Evolutionary conservation across 371 early-diverging fungal genomes (phyloP), one percentile per base, ranked within the genome.

Genomic region (Mortierella sp.): DNA sequence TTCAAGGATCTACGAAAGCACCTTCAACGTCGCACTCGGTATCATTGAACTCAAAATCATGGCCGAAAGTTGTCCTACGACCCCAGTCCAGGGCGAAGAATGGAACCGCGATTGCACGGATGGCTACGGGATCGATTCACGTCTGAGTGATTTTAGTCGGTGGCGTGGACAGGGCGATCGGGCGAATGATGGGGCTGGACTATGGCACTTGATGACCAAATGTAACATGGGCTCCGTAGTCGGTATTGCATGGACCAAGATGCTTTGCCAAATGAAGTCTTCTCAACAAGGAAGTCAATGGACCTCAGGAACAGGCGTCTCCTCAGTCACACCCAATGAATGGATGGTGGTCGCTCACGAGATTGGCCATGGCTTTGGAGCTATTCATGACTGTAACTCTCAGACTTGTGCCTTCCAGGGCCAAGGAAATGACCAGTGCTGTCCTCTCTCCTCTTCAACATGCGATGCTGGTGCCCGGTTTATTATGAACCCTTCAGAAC

Each of bases 311-410:
- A 90, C 94, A 11, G 96, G 92, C 47, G 93, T 98, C 1, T 94
- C 95, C 26, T 90, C 96, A 0, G 86, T 91, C 21, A 92, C 92
- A 29, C 86, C 89, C 18, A 91, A 91, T 58, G 96, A 96, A 75
- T 98, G 96, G 96, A 93, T 94, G 76, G 94, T 97, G 4, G 93
- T 97, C 7, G 97, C 97, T 16, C 98, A 98, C 79, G 94, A 94
- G 80, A 89, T 97, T 69, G 97, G 96, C 0, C 97, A 97, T 81
- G 95, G 92, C 57, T 92, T 94, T 84, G 94, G 92, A 68, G 88
- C 86, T 0, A 61, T 30, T 28, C 70, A 70, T 28, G 70, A 63
- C 29, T 70, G 70, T 29, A 70, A 63, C 0, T 28, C 59, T 1
- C 12, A 51, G 2, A 45, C 50, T 7, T 70, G 70, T 21, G 60